phyloP scores from a whole-genome alignment of 1,139 yeast species.

The Nadsonia starkeyi-henricii region DNA sequence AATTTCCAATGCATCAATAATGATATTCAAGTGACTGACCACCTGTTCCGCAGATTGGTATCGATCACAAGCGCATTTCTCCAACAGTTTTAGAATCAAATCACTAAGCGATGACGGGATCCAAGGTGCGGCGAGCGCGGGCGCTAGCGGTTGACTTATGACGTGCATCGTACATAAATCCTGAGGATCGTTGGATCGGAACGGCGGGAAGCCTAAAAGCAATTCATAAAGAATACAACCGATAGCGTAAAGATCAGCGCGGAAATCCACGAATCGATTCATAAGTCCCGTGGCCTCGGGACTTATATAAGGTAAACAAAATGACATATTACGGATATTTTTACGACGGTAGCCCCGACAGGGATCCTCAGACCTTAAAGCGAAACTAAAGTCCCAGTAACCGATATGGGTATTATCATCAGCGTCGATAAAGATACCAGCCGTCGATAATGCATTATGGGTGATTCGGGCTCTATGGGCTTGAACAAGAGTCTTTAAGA shows the following conservation, averaged over 20 bases:
- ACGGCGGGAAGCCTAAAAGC: slow-evolving; percentile 34
- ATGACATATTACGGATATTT: slow-evolving; percentile 22
- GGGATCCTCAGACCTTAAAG: slow-evolving; percentile 33
- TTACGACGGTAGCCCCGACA: slow-evolving; percentile 20
- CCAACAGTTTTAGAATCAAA: slow-evolving; percentile 32
- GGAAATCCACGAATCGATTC: slow-evolving; percentile 31
- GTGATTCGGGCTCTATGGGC: slow-evolving; percentile 35
- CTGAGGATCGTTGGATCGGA: slow-evolving; percentile 30
- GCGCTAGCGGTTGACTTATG: slow-evolving; percentile 31
- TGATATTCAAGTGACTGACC: slow-evolving; percentile 27
- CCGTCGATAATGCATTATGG: slow-evolving; percentile 36
- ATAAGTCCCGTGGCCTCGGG: slow-evolving; percentile 38
- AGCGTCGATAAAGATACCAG: slow-evolving; percentile 26
- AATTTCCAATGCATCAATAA: slow-evolving; percentile 13
- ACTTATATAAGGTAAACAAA: slow-evolving; percentile 35
- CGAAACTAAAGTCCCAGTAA: slow-evolving; percentile 41
- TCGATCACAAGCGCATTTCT: slow-evolving; percentile 32
- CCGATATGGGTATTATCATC: slow-evolving; percentile 27
- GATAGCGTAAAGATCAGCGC: slow-evolving; percentile 38
- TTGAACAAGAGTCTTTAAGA: slow-evolving; percentile 26
- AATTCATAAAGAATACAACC: slow-evolving; percentile 40
- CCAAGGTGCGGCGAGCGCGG: slow-evolving; percentile 27
- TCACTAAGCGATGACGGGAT: slow-evolving; percentile 28
- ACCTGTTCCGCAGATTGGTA: slow-evolving; percentile 29
- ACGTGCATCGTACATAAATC: slow-evolving; percentile 33